Base-by-base conservation (phyloP, 2,329 filamentous ascomycete species). In the Gaeumannomyces tritici region DNA sequence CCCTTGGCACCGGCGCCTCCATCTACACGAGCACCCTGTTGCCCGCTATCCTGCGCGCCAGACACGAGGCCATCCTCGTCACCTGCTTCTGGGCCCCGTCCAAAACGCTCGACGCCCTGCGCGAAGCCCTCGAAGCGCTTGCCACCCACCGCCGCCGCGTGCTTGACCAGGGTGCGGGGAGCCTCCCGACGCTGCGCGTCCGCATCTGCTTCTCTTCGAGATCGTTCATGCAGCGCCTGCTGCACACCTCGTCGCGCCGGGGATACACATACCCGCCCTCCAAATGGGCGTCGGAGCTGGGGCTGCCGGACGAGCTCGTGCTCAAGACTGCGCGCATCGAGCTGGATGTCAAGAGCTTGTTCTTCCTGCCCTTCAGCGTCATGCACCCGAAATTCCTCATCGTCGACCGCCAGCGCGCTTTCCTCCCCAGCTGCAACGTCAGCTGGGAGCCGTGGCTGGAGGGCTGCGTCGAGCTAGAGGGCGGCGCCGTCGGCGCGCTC, bases 391-490 rank as follows among this genome's bases (percentile, higher is more conserved):
- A 96, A 69, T 93, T 90, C 67, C 79, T 93, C 51, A 79, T 95
- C 18, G 73, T 93, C 1, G 91, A 96, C 71, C 81, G 87, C 0
- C 72, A 77, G 35, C 79, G 75, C 2, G 88, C 88, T 0, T 87
- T 88, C 68, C 73, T 95, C 12, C 90, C 90, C 0, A 91, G 88
- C 68, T 93, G 89, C 73, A 96, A 96, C 68, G 84, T 96, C 5
- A 92, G 89, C 69, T 95, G 89, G 89, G 91, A 95, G 73, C 75
- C 84, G n/a, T 96, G 91, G 91, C 87, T 93, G 29, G 91, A 96
- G 72, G 89, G 88, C 0, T 90, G 87, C 62, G 76, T 93, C 4
- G 84, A 86, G 62, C 73, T 93, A 13, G 78, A 79, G 8, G 90
- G 89, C 0, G 77, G 80, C 0, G 78, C 88, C 0, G 84, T 91